Evolutionary conservation across 345 rosid genomes (phyloP).

Genomic region (Pugionium dolabratum): DNA sequence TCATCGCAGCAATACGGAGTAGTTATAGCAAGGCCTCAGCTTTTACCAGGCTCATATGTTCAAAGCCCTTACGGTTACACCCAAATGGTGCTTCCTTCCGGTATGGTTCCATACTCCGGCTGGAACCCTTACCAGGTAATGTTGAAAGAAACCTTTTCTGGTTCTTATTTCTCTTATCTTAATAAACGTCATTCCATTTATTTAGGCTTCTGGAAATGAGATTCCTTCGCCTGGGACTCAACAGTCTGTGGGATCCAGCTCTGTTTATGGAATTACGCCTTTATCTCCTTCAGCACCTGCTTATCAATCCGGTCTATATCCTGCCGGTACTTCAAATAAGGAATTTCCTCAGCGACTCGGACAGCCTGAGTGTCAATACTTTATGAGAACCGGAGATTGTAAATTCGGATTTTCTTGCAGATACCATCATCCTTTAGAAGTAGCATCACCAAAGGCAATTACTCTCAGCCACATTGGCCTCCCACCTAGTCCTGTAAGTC

Average conservation of each 20-base stretch:
- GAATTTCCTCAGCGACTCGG: slow-evolving; percentile 91
- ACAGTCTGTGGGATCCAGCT: slow-evolving; percentile 55
- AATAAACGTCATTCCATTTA: neutral
- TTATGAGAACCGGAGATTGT: slow-evolving; percentile 85
- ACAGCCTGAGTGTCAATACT: slow-evolving; percentile 85
- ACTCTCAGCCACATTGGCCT: slow-evolving; percentile 69
- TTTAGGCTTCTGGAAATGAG: slow-evolving; percentile 62
- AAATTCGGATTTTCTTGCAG: slow-evolving; percentile 81
- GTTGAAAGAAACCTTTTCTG: slow-evolving; percentile 21
- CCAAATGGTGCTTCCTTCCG: slow-evolving; percentile 63
- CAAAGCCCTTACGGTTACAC: slow-evolving; percentile 63
- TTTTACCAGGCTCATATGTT: slow-evolving; percentile 67
- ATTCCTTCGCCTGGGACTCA: slow-evolving; percentile 60
- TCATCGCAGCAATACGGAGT: slow-evolving; percentile 75
- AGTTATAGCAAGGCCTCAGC: slow-evolving; percentile 68
- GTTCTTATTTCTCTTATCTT: neutral
- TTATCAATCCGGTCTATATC: slow-evolving; percentile 50
- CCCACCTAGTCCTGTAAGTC: slow-evolving; percentile 82
- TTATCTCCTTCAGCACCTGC: slow-evolving; percentile 67
- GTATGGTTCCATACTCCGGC: slow-evolving; percentile 65
- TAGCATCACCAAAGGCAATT: slow-evolving; percentile 47
- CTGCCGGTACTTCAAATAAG: slow-evolving; percentile 57
- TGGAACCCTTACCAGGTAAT: slow-evolving; percentile 81
- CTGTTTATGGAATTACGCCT: slow-evolving; percentile 57
- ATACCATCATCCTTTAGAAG: slow-evolving; percentile 87